Evolutionary conservation across 768 basidiomycete species (phyloP).

Genomic region (Brasilioporus rufonigricans): DNA sequence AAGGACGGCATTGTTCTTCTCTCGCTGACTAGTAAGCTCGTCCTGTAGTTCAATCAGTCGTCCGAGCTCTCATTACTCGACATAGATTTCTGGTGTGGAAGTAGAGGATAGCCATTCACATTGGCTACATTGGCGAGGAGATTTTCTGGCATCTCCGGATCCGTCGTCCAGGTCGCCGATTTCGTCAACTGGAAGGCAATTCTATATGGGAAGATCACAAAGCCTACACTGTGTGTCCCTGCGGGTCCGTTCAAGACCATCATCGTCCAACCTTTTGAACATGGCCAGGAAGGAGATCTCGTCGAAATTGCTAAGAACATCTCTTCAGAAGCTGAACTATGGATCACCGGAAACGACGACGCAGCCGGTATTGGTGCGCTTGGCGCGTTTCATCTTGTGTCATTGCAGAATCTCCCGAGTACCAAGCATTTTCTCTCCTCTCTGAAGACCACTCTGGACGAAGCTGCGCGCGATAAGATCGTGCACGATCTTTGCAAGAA

Average conservation of each 20-base stretch:
- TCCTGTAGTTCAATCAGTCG: not conserved
- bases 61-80: not conserved
- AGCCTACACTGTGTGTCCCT: slow-evolving; percentile 14
- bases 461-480: slow-evolving; percentile 20
- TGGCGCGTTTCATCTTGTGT: slow-evolving; percentile 29
- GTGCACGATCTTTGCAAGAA: slow-evolving; percentile 28
- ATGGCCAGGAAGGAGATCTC: slow-evolving; percentile 27
- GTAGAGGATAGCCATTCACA: slow-evolving; percentile 19
- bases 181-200: slow-evolving; percentile 10
- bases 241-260: slow-evolving; percentile 24
- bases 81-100: slow-evolving; percentile 15
- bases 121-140: slow-evolving; percentile 6
- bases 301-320: slow-evolving; percentile 26
- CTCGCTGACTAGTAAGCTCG: slow-evolving; percentile 18
- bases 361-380: slow-evolving; percentile 31
- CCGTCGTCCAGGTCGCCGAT: slow-evolving; percentile 11
- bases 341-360: slow-evolving; percentile 31
- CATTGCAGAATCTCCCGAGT: slow-evolving; percentile 30
- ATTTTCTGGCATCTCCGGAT: slow-evolving; percentile 13
- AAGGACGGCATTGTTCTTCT: slow-evolving; percentile 22
- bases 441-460: slow-evolving; percentile 29
- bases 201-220: slow-evolving; percentile 13
- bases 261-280: slow-evolving; percentile 25
- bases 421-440: slow-evolving; percentile 26
- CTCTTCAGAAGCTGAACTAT: slow-evolving; percentile 25